Conservation (phyloP, 306 rosid species). For the Vigna radiata region DNA sequence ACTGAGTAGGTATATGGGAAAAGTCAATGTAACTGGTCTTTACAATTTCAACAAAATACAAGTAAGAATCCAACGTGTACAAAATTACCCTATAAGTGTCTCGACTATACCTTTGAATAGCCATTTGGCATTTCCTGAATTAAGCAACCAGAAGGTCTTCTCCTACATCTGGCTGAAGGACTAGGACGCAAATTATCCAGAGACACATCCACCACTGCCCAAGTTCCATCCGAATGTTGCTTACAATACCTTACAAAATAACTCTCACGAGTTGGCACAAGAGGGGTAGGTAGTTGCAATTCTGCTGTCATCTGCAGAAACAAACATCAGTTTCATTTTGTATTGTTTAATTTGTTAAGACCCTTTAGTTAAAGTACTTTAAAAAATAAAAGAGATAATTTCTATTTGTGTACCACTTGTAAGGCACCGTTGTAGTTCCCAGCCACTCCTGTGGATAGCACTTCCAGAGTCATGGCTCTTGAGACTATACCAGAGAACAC, state of each 20-base stretch:
- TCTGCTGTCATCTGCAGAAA: conserved; percentile 85
- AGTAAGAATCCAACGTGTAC: background rate
- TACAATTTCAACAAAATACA: background rate
- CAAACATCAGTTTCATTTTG: conserved; percentile 3
- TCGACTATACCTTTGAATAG: conserved; percentile 71
- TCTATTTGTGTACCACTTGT: conserved; percentile 76
- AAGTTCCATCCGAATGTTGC: conserved; percentile 78
- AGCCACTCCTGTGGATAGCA: conserved; percentile 92
- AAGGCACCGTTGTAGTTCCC: conserved; percentile 97
- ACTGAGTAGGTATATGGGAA: background rate
- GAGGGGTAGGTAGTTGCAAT: conserved; percentile 91
- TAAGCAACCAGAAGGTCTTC: conserved; percentile 97
- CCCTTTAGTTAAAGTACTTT: background rate
- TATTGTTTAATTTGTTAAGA: background rate
- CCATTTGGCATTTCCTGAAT: conserved; percentile 99
- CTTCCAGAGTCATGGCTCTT: conserved; percentile 90
- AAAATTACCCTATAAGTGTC: background rate
- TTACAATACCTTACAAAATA: conserved; percentile 92
- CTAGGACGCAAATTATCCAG: conserved; percentile 79
- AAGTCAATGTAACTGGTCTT: background rate
- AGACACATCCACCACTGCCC: conserved; percentile 98
- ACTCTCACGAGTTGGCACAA: conserved; percentile 94
- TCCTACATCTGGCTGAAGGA: conserved; percentile 65
- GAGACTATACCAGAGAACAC: conserved; percentile 91
- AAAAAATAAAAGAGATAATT: background rate